A percentile compares a stretch with the other conserved stretches of the same genome.
These are phyloP conservation scores for Aristolochia californica DNA, from an alignment of 164 flowering plant genomes.

Conservation along the genomic window DNA sequence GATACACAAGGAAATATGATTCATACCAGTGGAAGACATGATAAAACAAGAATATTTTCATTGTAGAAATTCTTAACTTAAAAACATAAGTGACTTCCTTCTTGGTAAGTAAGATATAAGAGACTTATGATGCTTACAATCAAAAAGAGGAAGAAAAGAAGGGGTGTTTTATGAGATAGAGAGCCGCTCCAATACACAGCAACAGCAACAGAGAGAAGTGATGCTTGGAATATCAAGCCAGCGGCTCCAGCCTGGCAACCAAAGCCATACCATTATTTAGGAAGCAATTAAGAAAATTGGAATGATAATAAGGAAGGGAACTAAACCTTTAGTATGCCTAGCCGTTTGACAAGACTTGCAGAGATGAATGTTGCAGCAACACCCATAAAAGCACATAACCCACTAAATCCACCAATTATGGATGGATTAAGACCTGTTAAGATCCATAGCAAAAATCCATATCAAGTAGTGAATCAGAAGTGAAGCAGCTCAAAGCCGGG, in stretches of 20 bases:
- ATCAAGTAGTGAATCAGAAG: neutral
- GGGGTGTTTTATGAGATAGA: conserved; percentile 61
- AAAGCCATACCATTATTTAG: conserved; percentile 4
- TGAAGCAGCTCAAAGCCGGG: neutral
- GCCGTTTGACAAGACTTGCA: conserved; percentile 53
- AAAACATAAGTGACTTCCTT: too few relatives aligned
- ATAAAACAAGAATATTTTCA: neutral
- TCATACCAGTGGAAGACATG: neutral
- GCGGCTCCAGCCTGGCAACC: conserved; percentile 83
- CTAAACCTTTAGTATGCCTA: conserved; percentile 86
- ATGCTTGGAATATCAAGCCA: conserved; percentile 82
- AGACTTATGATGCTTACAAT: conserved; percentile 48
- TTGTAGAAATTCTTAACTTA: neutral
- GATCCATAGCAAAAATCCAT: neutral
- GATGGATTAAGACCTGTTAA: conserved; percentile 84
- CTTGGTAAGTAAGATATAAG: too few relatives aligned
- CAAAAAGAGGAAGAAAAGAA: conserved; percentile 65
- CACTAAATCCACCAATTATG: conserved; percentile 86
- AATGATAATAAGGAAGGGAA: neutral
- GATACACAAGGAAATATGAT: neutral
- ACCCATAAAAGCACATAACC: conserved; percentile 96
- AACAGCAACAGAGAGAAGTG: conserved; percentile 77
- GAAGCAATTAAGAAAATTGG: too few relatives aligned
- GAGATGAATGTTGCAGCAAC: conserved; percentile 93
- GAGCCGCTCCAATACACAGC: conserved; percentile 84